phyloP scores from a whole-genome alignment of 208 protist species.

The Leishmania lainsoni region DNA sequence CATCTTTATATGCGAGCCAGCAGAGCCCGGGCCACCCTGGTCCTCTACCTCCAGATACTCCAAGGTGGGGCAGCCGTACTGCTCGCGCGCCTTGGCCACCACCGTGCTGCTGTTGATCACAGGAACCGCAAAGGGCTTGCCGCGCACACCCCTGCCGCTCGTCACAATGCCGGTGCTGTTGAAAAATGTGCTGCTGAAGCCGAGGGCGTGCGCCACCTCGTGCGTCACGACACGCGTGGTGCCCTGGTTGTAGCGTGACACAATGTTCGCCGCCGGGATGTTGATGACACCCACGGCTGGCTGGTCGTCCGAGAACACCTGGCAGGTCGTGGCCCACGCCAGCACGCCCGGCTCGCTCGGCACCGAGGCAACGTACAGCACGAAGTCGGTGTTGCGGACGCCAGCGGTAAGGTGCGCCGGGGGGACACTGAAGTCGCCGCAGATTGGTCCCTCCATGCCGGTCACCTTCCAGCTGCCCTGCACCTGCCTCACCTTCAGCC shows the following conservation, averaged over 20 bases:
- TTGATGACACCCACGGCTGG: constrained; percentile 56
- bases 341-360: constrained; percentile 11
- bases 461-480: constrained; percentile 16
- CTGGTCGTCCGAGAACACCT: constrained; percentile 9
- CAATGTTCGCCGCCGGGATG: constrained; percentile 41
- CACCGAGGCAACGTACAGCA: constrained; percentile 65
- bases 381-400: constrained; percentile 50
- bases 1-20: constrained; percentile 83
- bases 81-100: background rate
- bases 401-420: constrained; percentile 37
- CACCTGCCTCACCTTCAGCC: constrained; percentile 42
- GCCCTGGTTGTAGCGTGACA: background rate
- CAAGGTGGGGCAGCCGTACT: constrained; percentile 62
- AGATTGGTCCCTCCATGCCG: background rate
- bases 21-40: background rate
- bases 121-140: constrained; percentile 3
- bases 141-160: background rate
- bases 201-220: constrained; percentile 87
- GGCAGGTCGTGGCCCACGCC: constrained; percentile 57
- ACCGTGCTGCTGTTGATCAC: background rate
- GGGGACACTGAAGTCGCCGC: constrained; percentile 12
- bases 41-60: constrained; percentile 82
- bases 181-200: constrained; percentile 50
- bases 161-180: background rate
- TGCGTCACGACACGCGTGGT: constrained; percentile 51